Evolutionary conservation across 768 basidiomycete species (phyloP), one percentile per base, ranked within the genome.

Genomic region (Coprinopsis sp.): DNA sequence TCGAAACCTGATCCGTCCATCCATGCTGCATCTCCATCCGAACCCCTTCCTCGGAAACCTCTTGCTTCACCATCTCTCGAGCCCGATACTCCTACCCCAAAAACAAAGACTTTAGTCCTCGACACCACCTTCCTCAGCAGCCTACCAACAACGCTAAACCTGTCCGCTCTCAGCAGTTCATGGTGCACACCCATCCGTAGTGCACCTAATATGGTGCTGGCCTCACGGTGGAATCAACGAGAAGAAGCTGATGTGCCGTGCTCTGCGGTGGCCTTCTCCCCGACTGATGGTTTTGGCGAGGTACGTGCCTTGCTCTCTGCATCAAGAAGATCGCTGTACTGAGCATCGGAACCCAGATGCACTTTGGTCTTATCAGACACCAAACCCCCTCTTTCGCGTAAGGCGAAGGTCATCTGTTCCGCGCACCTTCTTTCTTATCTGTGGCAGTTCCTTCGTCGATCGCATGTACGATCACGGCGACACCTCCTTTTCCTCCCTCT

Each of bases 161-260:
- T 42, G 10, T 42, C 40, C 5, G 11, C 24, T 5, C 19, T 27
- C 8, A 42, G 27, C 4, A 19, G 27, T 28, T 42, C 40, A 5
- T 42, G 40, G 40, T 22, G 40, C 12, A 28, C 40, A 5, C 40
- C 40, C n/a, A n/a, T n/a, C n/a, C n/a, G n/a, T n/a, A n/a, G n/a
- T n/a, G n/a, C n/a, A n/a, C n/a, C n/a, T n/a, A n/a, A n/a, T n/a
- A n/a, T n/a, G n/a, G n/a, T n/a, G n/a, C n/a, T n/a, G n/a, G n/a
- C n/a, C n/a, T n/a, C n/a, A n/a, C n/a, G n/a, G n/a, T n/a, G n/a
- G n/a, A n/a, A n/a, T n/a, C n/a, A n/a, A n/a, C 40, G 12, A 14
- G 18, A 18, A 11, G 40, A 42, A n/a, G 40, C 40, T 5, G 40
- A 42, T 42, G 40, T 42, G n/a, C 40, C 40, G 13, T 42, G 40